phyloP scores from a whole-genome alignment of 148 eudicot species.

The Oxyria digyna region DNA sequence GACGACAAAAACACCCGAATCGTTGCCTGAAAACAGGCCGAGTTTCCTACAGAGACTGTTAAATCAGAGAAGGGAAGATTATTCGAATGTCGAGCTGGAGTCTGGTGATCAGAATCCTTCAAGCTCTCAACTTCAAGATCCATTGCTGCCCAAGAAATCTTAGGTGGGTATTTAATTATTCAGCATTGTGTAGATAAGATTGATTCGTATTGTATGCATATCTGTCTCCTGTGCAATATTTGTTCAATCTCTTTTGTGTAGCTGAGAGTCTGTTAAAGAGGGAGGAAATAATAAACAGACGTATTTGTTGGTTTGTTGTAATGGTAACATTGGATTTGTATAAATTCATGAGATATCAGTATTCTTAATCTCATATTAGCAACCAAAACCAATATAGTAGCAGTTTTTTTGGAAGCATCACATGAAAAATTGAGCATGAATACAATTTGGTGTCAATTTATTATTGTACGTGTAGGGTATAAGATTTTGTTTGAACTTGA shows the following conservation, averaged over 20 bases:
- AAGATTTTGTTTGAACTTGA: not conserved
- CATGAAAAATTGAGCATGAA: not conserved
- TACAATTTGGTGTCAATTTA: not conserved
- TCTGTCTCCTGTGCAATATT: not conserved
- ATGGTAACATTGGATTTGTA: not conserved
- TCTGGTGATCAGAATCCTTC: constrained; percentile 30
- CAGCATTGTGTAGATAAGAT: not conserved
- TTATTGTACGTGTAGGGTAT: not conserved
- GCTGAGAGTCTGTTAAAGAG: not conserved
- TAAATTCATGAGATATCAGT: not conserved
- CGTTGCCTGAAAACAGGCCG: constrained; percentile 21
- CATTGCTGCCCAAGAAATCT: constrained; percentile 43
- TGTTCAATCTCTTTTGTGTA: not conserved
- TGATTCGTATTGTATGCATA: not conserved
- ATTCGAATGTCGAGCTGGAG: constrained; percentile 39
- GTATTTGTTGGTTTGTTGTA: constrained; percentile 1
- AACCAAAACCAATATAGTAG: not conserved
- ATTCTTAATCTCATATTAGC: not conserved
- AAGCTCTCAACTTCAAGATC: constrained; percentile 49
- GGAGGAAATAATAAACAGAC: not conserved
- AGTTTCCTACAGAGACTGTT: constrained; percentile 29
- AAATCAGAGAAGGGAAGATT: constrained; percentile 38
- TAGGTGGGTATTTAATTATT: constrained; percentile 4
- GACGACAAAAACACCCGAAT: constrained; percentile 21
- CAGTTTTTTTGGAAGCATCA: not conserved